phyloP scores from a whole-genome alignment of 495 filamentous ascomycete species.

The Parachaetomium inaequale region DNA sequence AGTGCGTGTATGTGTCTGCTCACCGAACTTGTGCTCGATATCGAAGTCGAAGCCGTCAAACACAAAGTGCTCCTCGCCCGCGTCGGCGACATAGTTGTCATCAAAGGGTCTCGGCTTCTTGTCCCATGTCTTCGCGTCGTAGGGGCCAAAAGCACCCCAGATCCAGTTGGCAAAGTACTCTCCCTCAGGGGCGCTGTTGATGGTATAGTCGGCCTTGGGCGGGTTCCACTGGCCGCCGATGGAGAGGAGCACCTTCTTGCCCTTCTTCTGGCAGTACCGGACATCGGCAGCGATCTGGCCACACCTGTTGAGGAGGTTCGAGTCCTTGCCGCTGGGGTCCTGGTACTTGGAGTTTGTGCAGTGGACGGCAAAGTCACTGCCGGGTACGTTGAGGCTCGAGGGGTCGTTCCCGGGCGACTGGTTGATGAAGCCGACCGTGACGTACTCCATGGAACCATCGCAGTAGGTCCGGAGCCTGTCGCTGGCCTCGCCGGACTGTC shows the following conservation, averaged over 20 bases:
- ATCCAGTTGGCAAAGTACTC: constrained; percentile 58
- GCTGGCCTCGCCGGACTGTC: constrained; percentile 29
- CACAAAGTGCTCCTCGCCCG: constrained; percentile 16
- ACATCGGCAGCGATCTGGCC: constrained; percentile 52
- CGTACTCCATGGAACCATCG: constrained; percentile 36
- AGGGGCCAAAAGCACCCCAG: constrained; percentile 64
- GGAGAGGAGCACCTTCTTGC: constrained; percentile 64
- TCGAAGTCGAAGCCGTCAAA: constrained; percentile 72
- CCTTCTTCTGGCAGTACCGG: constrained; percentile 55
- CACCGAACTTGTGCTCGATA: constrained; percentile 47
- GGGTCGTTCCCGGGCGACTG: constrained; percentile 37
- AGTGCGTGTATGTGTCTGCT: constrained; percentile 19
- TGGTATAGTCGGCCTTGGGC: constrained; percentile 38
- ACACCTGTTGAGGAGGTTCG: constrained; percentile 42
- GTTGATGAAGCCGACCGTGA: constrained; percentile 45
- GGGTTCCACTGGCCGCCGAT: constrained; percentile 49
- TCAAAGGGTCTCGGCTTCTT: constrained; percentile 59
- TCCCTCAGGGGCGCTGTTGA: constrained; percentile 49
- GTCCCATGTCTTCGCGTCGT: constrained; percentile 31
- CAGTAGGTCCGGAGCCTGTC: constrained; percentile 32
- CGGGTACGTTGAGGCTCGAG: constrained; percentile 34
- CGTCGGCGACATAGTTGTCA: constrained; percentile 39
- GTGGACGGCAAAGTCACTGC: constrained; percentile 42
- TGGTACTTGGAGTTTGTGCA: constrained; percentile 33
- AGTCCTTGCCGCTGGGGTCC: constrained; percentile 29